Percentiles rank a stretch among this genome's conserved stretches.
These are phyloP conservation scores for Urochloa ruziziensis DNA, from an alignment of 176 grass and related monocot genomes.

Conservation along the genomic window DNA sequence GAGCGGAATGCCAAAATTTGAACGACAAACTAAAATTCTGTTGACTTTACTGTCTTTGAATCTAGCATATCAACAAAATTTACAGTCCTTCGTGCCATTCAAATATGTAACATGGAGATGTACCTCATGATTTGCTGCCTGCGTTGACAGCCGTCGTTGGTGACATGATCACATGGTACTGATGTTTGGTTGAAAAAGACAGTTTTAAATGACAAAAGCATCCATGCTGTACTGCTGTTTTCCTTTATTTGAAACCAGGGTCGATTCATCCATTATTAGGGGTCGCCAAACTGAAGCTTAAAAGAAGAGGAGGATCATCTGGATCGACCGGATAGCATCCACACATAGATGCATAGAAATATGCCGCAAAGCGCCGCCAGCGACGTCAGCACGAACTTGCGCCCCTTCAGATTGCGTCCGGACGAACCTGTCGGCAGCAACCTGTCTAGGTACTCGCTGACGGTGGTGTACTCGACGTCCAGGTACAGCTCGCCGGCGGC, in stretches of 20 bases:
- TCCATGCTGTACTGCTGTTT: too few relatives aligned
- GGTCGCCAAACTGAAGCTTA: not conserved
- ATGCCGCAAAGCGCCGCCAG: not conserved
- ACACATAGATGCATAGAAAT: not conserved
- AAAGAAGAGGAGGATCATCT: not conserved
- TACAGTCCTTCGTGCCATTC: too few relatives aligned
- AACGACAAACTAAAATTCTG: not conserved
- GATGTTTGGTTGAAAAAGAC: not conserved
- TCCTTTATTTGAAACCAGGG: not conserved
- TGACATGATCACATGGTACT: not conserved
- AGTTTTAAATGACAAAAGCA: too few relatives aligned
- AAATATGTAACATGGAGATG: not conserved
- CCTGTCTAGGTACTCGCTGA: slow-evolving; percentile 55
- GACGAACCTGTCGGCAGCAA: slow-evolving; percentile 29
- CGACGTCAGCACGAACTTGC: not conserved
- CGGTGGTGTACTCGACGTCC: slow-evolving; percentile 63
- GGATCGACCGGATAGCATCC: not conserved
- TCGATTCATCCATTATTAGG: not conserved
- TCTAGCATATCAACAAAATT: too few relatives aligned
- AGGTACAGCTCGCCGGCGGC: slow-evolving; percentile 66
- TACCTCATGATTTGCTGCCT: not conserved
- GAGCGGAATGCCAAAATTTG: not conserved
- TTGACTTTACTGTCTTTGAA: too few relatives aligned
- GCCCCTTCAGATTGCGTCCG: not conserved
- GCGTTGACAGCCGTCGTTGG: not conserved